Conservation (phyloP, 805 yeast species). For the Ogataea parapolymorpha region DNA sequence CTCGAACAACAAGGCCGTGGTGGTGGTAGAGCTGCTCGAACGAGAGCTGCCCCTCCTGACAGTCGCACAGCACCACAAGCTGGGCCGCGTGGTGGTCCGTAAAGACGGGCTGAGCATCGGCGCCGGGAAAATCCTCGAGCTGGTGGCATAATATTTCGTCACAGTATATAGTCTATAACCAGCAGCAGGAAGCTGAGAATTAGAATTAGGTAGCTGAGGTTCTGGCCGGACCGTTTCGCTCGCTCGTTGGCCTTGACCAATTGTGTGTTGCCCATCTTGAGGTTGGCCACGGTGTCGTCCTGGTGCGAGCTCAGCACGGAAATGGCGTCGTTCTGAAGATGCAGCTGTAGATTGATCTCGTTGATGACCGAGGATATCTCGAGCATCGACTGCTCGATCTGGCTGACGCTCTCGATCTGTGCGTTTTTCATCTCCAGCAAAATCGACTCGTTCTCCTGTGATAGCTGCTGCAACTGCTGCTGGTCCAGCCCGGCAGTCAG, state of each 20-base stretch:
- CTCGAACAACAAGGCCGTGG: conserved; percentile 56
- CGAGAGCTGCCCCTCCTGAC: conserved; percentile 51
- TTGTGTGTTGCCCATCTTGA: conserved; percentile 67
- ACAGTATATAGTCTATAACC: conserved; percentile 47
- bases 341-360: conserved; percentile 70
- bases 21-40: conserved; percentile 49
- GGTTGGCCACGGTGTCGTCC: conserved; percentile 60
- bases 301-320: conserved; percentile 62
- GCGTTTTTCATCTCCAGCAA: conserved; percentile 52
- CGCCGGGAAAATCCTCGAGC: conserved; percentile 30
- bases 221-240: conserved; percentile 57
- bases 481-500: conserved; percentile 34
- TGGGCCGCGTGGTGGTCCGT: conserved; percentile 69
- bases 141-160: conserved; percentile 3
- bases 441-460: conserved; percentile 56
- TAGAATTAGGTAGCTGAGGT: conserved; percentile 54
- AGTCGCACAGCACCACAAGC: conserved; percentile 43
- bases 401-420: conserved; percentile 57
- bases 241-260: conserved; percentile 64
- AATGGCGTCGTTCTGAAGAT: conserved; percentile 69
- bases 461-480: conserved; percentile 56
- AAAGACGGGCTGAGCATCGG: conserved; percentile 70
- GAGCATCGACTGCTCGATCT: conserved; percentile 57
- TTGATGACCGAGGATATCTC: conserved; percentile 75
- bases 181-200: conserved; percentile 54